Evolutionary conservation across 495 filamentous ascomycete genomes (phyloP).

Genomic region (Xylaria sp.): DNA sequence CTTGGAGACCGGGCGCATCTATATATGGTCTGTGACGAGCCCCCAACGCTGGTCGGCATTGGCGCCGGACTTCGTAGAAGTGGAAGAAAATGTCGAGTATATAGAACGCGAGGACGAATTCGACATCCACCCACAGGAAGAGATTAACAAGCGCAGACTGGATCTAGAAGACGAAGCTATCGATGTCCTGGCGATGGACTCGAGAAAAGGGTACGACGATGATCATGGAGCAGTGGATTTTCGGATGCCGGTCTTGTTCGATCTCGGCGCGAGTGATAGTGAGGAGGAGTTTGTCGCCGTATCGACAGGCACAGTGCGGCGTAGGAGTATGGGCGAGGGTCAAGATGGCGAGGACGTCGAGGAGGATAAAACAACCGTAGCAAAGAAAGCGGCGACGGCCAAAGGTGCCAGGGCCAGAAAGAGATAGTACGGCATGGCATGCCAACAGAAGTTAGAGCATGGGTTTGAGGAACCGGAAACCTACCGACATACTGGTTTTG

Average conservation of each 20-base stretch:
- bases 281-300: constrained; percentile 91
- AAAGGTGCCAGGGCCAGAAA: constrained; percentile 40
- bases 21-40: constrained; percentile 90
- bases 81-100: constrained; percentile 98
- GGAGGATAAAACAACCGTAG: constrained; percentile 42
- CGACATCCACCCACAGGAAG: constrained; percentile 94
- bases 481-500: background rate
- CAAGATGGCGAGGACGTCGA: constrained; percentile 51
- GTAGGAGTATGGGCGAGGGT: constrained; percentile 65
- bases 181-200: constrained; percentile 81
- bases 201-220: constrained; percentile 62
- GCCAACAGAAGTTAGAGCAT: background rate
- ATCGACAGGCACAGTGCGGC: constrained; percentile 81
- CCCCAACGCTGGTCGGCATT: constrained; percentile 97
- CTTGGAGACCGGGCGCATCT: constrained; percentile 85
- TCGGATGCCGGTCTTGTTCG: constrained; percentile 85
- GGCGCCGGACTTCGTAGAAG: constrained; percentile 94
- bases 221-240: constrained; percentile 66
- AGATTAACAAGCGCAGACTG: constrained; percentile 87
- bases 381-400: constrained; percentile 40
- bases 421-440: constrained; percentile 30
- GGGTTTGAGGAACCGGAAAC: background rate
- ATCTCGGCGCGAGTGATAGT: constrained; percentile 74
- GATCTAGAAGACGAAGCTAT: constrained; percentile 87
- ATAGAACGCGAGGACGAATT: constrained; percentile 96